Evolutionary conservation across 805 yeast genomes (phyloP), one percentile per base, ranked within the genome.

Genomic region (Pichia gijzeniarum): DNA sequence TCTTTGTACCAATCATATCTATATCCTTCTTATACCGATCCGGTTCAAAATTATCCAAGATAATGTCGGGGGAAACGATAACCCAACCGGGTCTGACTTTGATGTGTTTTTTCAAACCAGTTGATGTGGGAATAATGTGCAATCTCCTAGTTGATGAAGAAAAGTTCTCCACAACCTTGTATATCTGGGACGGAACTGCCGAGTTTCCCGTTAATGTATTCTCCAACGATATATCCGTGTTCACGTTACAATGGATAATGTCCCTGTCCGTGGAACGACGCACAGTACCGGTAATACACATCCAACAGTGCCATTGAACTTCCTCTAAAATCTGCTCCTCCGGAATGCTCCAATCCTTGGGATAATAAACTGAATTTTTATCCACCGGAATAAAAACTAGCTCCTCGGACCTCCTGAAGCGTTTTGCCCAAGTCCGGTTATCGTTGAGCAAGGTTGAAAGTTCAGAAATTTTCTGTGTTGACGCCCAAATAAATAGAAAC

Each of bases 241-340:
- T 95, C 34, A 90, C 79, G 58, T 90, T 90, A 66, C 97, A 91
- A 61, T 90, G 95, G 49, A 90, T 89, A 48, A 90, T 70, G 61
- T 86, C 89, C 13, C 76, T 76, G 64, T 90, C 97, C 0, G 81
- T 79, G 2, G 95, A 78, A 56, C 97, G 74, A 58, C 96, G 72
- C 7, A 90, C 91, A 0, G 97, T 90, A 2, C 97, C 97, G 2
- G 95, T 90, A 43, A 90, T 85, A 55, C 96, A 91, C 96, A 90
- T 89, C 85, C 96, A 85, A 57, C 97, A 90, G 65, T 91, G 97
- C 96, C 96, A 90, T 64, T 85, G 93, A 63, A 85, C 80, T 48
- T 81, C 78, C 48, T 78, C 80, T 45, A 85, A 71, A 21, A 85
- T 59, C 30, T 70, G 69, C 16, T 73, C 76, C 45, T 73, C 73